Conservation (phyloP, 2,329 filamentous ascomycete species). For the Clarireedia sp. region DNA sequence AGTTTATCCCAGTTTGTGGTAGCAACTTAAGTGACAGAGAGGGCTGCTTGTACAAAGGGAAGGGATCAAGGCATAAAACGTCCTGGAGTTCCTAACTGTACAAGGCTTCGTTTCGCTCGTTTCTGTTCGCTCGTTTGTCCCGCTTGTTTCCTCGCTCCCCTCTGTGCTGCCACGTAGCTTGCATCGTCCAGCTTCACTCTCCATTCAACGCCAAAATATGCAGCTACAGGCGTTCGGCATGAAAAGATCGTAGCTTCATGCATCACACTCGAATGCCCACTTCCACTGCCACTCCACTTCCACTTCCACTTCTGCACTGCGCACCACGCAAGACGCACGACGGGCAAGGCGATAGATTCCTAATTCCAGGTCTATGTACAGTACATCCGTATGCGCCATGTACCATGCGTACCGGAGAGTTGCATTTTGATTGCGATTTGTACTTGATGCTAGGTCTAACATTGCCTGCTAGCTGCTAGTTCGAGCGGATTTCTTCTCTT, state of each 20-base stretch:
- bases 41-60: background rate
- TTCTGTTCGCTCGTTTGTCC: constrained; percentile 1
- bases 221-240: constrained; percentile 18
- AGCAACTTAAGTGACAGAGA: too few relatives aligned
- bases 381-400: too few relatives aligned
- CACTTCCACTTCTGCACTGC: constrained; percentile 14
- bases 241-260: constrained; percentile 19
- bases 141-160: background rate
- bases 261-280: constrained; percentile 10
- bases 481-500: too few relatives aligned
- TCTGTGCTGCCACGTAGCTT: constrained; percentile 27
- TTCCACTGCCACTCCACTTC: background rate
- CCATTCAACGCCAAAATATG: constrained; percentile 22
- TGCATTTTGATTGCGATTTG: constrained; percentile 10
- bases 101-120: background rate
- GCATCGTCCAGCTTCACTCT: constrained; percentile 13
- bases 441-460: too few relatives aligned
- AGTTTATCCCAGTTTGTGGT: too few relatives aligned
- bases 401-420: constrained; percentile 16
- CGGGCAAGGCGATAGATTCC: too few relatives aligned
- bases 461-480: too few relatives aligned
- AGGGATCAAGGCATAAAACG: background rate
- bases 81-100: background rate
- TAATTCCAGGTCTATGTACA: too few relatives aligned
- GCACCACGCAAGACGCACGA: background rate